Evolutionary conservation across 495 filamentous ascomycete species (phyloP), one percentile per base, ranked within the genome.

Genomic region (Bathelium albidoporum): DNA sequence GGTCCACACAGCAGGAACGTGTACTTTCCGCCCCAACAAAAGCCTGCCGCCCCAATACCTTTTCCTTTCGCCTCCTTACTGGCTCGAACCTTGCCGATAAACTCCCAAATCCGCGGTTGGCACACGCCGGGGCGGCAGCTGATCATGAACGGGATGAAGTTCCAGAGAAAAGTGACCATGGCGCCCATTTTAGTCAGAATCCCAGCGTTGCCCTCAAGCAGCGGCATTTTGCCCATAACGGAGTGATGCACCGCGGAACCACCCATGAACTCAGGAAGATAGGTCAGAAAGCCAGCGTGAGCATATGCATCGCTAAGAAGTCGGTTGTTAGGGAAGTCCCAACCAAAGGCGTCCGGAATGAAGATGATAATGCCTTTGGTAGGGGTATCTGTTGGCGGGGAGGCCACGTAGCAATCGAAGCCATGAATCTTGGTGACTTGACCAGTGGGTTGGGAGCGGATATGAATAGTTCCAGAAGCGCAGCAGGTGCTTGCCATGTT

Each of bases 281-380:
- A 66, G 12, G 70, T 68, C 5, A 20, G 26, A 59, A 67, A 67
- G 31, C 68, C 70, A 24, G 66, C 68, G 24, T 65, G 61, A 7
- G 69, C 69, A 34, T 71, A 71, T n/a, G 43, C 61, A 43, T 74
- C 72, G 4, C 69, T 69, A 10, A 74, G 62, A 14, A 74, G 66
- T 4, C 71, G 59, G 52, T 69, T 72, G 63, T 74, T 74, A 7
- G 64, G 60, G 4, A 72, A 60, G 12, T 41, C 59, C 62, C 70
- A 70, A 10, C 70, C 72, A 61, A 74, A 74, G 9, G 68, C 67
- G 60, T 74, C 72, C 2, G 72, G 70, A 10, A 74, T 61, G 64
- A 74, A 72, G 16, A 74, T 68, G 9, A 74, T 59, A 53, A 69
- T 62, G 44, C 72, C 72, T 32, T 71, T 72, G 18, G 67, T 60